Percentiles rank a stretch among this genome's conserved stretches.
These are phyloP conservation scores for Monilinia polystroma DNA, from an alignment of 2,329 filamentous ascomycete species.

Conservation along the genomic window DNA sequence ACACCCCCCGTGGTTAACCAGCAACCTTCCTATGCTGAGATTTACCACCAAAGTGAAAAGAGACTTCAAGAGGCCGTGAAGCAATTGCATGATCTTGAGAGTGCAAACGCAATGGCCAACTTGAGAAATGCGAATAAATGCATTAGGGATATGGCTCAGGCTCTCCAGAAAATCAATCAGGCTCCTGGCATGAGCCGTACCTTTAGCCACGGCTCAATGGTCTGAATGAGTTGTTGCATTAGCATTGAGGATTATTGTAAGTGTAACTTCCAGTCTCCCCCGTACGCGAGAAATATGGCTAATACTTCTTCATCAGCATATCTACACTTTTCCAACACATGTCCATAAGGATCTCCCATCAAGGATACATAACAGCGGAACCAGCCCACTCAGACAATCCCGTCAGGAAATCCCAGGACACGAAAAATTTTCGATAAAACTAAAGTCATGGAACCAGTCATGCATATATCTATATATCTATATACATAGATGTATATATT, in stretches of 20 bases:
- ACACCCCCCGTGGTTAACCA: constrained; percentile 33
- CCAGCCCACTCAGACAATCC: constrained; percentile 19
- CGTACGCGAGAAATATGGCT: not conserved
- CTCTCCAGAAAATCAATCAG: constrained; percentile 33
- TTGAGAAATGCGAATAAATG: constrained; percentile 34
- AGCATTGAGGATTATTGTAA: constrained; percentile 28
- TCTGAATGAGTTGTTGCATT: constrained; percentile 31
- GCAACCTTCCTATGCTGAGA: constrained; percentile 36
- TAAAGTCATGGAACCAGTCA: constrained; percentile 24
- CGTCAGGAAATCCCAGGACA: constrained; percentile 5
- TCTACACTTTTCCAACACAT: not conserved
- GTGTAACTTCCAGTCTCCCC: constrained; percentile 5
- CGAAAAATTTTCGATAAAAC: constrained; percentile 14
- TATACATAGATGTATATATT: not conserved
- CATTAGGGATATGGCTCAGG: constrained; percentile 38
- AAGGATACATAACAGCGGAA: constrained; percentile 7
- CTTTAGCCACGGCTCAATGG: constrained; percentile 30
- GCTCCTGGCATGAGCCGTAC: constrained; percentile 27
- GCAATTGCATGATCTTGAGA: constrained; percentile 36
- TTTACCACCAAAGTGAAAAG: constrained; percentile 36
- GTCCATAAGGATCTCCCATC: not conserved
- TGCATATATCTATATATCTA: constrained; percentile 9
- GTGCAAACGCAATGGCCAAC: constrained; percentile 32
- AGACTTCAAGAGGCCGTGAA: constrained; percentile 34
- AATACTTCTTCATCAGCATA: constrained; percentile 10